phyloP scores from a whole-genome alignment of 2,329 filamentous ascomycete genomes.

The Claviceps monticola region DNA sequence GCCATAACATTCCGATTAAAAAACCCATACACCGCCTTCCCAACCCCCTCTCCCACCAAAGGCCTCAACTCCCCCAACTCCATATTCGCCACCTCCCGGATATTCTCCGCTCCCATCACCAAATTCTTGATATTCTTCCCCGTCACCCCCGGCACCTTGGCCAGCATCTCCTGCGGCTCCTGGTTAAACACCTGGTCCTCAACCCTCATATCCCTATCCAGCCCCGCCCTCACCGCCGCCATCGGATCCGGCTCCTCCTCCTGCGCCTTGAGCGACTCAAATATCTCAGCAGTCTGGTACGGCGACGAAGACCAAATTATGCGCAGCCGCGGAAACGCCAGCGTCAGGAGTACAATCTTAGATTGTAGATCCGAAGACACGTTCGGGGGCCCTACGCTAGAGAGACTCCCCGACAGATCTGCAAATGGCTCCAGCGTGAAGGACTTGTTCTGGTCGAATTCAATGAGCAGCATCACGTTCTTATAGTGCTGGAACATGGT shows the following conservation, averaged over 20 bases:
- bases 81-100: conserved; percentile 80
- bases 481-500: conserved; percentile 92
- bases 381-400: conserved; percentile 45
- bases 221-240: conserved; percentile 67
- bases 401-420: conserved; percentile 47
- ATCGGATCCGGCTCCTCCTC: conserved; percentile 84
- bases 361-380: conserved; percentile 65
- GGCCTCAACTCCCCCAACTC: conserved; percentile 55
- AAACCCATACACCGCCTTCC: conserved; percentile 64
- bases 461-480: conserved; percentile 80
- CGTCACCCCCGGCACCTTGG: conserved; percentile 70
- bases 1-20: conserved; percentile 56
- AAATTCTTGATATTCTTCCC: conserved; percentile 63
- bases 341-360: conserved; percentile 80
- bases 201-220: conserved; percentile 41
- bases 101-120: conserved; percentile 57
- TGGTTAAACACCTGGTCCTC: conserved; percentile 66
- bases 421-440: conserved; percentile 83
- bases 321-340: conserved; percentile 78
- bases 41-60: conserved; percentile 61
- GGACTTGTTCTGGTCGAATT: conserved; percentile 94
- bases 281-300: conserved; percentile 95
- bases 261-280: conserved; percentile 81
- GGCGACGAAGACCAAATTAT: conserved; percentile 91
- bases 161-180: conserved; percentile 81